Evolutionary conservation across 225 moss, liverwort and hornwort species (phyloP).

Genomic region (Antitrichia curtipendula): DNA sequence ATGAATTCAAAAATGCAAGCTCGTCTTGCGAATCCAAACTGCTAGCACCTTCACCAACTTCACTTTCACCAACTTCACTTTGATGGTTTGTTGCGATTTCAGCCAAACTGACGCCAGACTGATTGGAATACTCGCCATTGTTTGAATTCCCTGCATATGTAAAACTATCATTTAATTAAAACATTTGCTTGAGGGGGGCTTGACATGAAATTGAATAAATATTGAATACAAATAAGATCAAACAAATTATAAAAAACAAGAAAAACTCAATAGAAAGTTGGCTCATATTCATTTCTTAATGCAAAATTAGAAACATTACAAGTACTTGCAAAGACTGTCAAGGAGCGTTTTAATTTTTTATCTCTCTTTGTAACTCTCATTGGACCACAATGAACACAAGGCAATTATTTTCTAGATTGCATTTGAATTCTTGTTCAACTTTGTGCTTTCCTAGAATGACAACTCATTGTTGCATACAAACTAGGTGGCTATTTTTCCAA

Average conservation of each 20-base stretch:
- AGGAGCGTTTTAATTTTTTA: no score
- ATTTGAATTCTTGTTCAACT: not conserved
- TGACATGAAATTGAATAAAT: not conserved
- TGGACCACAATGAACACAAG: not conserved
- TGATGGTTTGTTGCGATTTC: not conserved
- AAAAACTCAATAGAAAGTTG: not conserved
- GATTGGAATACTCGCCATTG: not conserved
- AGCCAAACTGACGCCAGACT: not conserved
- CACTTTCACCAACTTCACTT: not conserved
- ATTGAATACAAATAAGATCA: not conserved
- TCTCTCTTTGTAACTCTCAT: not conserved
- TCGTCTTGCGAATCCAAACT: constrained; percentile 20
- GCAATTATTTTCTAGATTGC: not conserved
- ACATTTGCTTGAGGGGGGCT: not conserved
- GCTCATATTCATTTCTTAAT: not conserved
- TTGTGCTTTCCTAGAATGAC: not conserved
- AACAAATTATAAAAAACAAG: no score
- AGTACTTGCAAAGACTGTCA: not conserved
- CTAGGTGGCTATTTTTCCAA: not conserved
- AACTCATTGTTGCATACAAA: not conserved
- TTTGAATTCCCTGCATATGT: not conserved
- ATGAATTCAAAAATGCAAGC: constrained; percentile 24
- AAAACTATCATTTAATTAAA: not conserved
- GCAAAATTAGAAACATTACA: not conserved
- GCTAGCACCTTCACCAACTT: not conserved